Conservation (phyloP, 148 eudicot species). For the Fagopyrum homotropicum region DNA sequence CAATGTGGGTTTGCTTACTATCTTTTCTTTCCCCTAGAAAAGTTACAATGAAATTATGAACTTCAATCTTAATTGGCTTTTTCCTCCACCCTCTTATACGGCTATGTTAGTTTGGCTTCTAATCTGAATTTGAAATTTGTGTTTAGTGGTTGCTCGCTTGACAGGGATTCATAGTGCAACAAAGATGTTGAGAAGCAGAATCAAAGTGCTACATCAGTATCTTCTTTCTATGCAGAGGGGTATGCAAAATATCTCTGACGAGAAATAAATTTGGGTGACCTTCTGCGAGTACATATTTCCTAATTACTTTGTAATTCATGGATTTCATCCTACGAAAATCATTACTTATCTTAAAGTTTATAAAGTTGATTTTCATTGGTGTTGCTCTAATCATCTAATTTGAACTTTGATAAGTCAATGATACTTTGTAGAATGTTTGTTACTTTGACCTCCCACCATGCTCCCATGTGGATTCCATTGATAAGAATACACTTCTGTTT, state of each 20-base stretch:
- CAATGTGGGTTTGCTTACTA: conserved; percentile 49
- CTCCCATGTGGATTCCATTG: not conserved
- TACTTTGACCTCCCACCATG: not conserved
- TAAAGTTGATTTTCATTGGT: no score
- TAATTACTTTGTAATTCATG: not conserved
- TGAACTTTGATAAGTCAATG: not conserved
- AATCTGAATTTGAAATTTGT: conserved; percentile 3
- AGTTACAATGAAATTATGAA: not conserved
- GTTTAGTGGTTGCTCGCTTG: conserved; percentile 89
- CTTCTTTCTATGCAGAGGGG: conserved; percentile 93
- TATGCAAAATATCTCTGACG: conserved; percentile 5
- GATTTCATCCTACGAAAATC: not conserved
- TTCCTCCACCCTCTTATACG: not conserved
- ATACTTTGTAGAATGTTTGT: not conserved
- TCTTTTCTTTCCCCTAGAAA: not conserved
- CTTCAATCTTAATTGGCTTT: not conserved
- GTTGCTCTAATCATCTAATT: not conserved
- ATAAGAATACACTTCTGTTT: no score
- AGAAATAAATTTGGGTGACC: not conserved
- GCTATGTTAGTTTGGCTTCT: not conserved
- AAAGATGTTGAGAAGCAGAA: conserved; percentile 91
- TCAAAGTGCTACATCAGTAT: conserved; percentile 84
- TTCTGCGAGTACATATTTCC: not conserved
- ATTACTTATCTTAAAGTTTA: not conserved
- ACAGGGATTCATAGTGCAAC: conserved; percentile 96